Base-by-base conservation (phyloP, 2,329 filamentous ascomycete species). In the Apiospora saccharicola region DNA sequence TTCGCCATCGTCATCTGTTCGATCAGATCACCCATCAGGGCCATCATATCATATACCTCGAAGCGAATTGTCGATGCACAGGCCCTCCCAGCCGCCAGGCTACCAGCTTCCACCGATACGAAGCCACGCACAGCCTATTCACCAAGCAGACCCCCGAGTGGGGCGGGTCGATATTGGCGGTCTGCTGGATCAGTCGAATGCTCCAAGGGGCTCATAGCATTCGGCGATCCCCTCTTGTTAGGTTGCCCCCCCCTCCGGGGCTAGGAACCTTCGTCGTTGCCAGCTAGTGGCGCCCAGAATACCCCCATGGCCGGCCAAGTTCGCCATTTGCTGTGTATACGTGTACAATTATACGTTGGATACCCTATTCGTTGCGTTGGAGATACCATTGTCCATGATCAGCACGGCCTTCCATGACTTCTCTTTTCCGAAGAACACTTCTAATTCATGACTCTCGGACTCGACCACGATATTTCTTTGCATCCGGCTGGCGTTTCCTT, bases 161-260 rank as follows among this genome's bases (percentile, higher is more conserved):
- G 81, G 84, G 49, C 86, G 90, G 22, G 86, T 91, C 68, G 89
- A 90, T 76, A 91, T 92, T 74, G 88, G 86, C 14, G 90, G 89
- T 1, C 84, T 90, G 77, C 89, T 93, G 77, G 90, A 90, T 75
- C 89, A 85, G 80, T 86, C 87, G 34, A 86, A 86, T 24, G 57
- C 34, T 22, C 57, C 57, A 22, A 64, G 57, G 19, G 57, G 57
- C 34, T 41, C 57, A 8, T 64, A 64, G 57, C 34, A 41, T 49
- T 49, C 34, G 22, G 30, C 30, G 34, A 41, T 10, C n/a, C 5
- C 57, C 57, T 64, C 10, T 24, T 24, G 13, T 24, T 64, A 34
- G 19, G 30, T 6, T 64, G 34, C 22, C 2, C 22, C 19, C 19
- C 22, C 19, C 19, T 12, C 19, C 34, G n/a, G 19, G 30, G 57